Conservation (phyloP, 116 monocot species). For the Posidonia oceanica region DNA sequence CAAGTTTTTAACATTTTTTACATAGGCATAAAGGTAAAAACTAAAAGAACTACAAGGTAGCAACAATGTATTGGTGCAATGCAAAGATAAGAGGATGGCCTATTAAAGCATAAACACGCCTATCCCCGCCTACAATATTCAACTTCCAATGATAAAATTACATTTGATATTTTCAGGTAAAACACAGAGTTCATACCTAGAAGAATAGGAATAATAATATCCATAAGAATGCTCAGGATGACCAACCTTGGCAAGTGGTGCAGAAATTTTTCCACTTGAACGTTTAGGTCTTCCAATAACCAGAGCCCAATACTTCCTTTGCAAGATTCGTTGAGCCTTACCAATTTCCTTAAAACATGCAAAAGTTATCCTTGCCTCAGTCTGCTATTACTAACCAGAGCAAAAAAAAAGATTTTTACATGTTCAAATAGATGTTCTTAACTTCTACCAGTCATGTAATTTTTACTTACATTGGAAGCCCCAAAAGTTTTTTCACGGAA, state of each 20-base stretch:
- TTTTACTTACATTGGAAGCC: slow-evolving; percentile 45
- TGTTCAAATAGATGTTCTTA: not conserved
- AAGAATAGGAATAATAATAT: not conserved
- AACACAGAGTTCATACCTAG: not conserved
- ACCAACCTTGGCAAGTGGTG: slow-evolving; percentile 65
- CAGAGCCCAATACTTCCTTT: slow-evolving; percentile 87
- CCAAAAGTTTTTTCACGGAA: slow-evolving; percentile 91
- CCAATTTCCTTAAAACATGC: slow-evolving; percentile 23
- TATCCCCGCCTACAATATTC: too few relatives aligned
- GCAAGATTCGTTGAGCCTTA: slow-evolving; percentile 30
- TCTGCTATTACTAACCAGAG: not conserved
- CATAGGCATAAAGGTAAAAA: too few relatives aligned
- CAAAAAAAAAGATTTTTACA: not conserved
- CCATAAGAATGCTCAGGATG: not conserved
- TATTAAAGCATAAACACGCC: too few relatives aligned
- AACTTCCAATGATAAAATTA: too few relatives aligned
- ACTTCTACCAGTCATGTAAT: slow-evolving; percentile 6
- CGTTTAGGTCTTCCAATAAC: slow-evolving; percentile 67
- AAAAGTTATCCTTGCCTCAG: slow-evolving; percentile 1
- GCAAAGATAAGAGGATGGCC: too few relatives aligned
- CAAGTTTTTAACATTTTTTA: too few relatives aligned
- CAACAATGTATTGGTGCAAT: too few relatives aligned
- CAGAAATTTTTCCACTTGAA: slow-evolving; percentile 55
- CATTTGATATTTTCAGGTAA: not conserved
- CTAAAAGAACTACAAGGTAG: too few relatives aligned